Evolutionary conservation across 1,284 basidiomycete species (phyloP), one percentile per base, ranked within the genome.

Genomic region (Cystobasidium slooffiae): DNA sequence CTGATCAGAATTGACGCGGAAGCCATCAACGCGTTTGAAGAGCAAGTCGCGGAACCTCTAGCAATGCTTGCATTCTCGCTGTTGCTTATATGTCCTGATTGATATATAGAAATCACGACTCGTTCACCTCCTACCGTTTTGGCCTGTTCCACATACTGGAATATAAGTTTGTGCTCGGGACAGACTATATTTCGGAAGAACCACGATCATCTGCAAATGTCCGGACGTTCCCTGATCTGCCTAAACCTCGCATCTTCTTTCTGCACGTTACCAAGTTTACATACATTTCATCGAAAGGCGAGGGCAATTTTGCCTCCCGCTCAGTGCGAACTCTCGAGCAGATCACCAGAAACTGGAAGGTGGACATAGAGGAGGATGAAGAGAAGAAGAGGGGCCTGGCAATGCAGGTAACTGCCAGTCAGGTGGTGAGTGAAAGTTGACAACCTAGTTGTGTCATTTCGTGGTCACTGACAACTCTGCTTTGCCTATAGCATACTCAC

Each of bases 111-210:
- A 47, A 44, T 7, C 56, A 69, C 56, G 61, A 64, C 1, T 64
- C 69, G 4, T 64, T 72, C 51, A 64, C 69, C 18, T 62, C 69
- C n/a, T 72, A 72, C 47, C 59, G 59, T n/a, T 59, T 49, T 46
- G 69, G 69, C 7, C 69, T 72, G 1, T 72, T 72, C 37, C 69
- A 72, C 12, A 61, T 64, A 6, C 49, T 52, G 10, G 31, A 53
- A 20, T 72, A 61, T 49, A 59, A 55, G 20, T 72, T 72, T 22
- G 47, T 63, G 6, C 51, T 63, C 24, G 49, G 56, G 5, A 41
- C 46, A 41, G 39, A 43, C 20, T 72, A 72, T 44, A 49, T 70
- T 59, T 22, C 56, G 12, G 68, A 70, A 44, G 49, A 52, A 53
- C 64, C 64, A 49, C 61, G 64, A 16, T 52, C 64, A 31, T n/a